These are phyloP conservation scores for Pulveroboletus sp. DNA, from an alignment of 768 basidiomycete species.

Conservation along the genomic window DNA sequence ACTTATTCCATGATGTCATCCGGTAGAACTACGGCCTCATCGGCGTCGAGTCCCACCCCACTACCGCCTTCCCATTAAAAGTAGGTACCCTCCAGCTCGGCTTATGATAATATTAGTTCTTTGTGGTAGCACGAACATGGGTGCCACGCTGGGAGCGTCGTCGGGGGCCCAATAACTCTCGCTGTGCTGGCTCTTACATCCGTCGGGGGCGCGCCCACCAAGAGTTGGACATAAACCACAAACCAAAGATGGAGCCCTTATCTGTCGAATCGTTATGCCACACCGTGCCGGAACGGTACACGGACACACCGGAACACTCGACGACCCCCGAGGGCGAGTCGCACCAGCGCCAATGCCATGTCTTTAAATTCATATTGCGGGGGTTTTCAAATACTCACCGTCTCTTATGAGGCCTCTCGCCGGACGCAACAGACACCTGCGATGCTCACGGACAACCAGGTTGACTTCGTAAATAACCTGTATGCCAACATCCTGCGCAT, in stretches of 20 bases:
- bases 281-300: background rate
- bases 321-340: background rate
- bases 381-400: background rate
- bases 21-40: background rate
- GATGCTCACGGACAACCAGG: slow-evolving; percentile 17
- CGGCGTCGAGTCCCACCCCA: background rate
- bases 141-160: too few species aligned
- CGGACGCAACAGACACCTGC: slow-evolving; percentile 9
- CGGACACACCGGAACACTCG: background rate
- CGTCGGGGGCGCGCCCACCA: background rate
- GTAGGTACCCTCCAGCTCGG: background rate
- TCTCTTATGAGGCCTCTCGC: slow-evolving; percentile 1
- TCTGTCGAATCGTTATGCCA: background rate
- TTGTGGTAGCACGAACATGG: slow-evolving; percentile 1
- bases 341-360: background rate
- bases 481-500: slow-evolving; percentile 15
- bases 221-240: background rate
- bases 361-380: background rate
- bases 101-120: background rate
- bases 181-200: slow-evolving; percentile 2
- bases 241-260: slow-evolving; percentile 5
- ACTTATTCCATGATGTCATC: background rate
- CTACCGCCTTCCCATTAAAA: background rate
- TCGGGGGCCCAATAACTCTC: slow-evolving; percentile 9
- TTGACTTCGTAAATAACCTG: slow-evolving; percentile 16